Percentiles rank a stretch among this genome's conserved stretches.
These are phyloP conservation scores for Eucalyptus lansdowneana DNA, from an alignment of 345 rosid genomes.

Conservation along the genomic window DNA sequence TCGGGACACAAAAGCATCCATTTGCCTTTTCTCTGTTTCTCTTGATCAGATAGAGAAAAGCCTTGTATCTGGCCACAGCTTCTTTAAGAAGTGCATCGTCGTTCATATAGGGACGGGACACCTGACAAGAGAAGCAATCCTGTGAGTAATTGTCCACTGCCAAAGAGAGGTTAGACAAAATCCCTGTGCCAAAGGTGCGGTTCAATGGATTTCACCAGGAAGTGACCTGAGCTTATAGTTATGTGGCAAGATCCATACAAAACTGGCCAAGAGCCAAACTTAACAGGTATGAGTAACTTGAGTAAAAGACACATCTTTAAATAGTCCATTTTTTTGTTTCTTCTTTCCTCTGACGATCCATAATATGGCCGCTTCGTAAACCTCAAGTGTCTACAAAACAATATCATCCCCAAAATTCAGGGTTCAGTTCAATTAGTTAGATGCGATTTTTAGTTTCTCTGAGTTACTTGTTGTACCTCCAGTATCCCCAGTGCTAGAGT, in stretches of 20 bases:
- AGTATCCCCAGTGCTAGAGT: background rate
- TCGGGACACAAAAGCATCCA: constrained; percentile 69
- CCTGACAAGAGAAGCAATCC: constrained; percentile 22
- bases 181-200: background rate
- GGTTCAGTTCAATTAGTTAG: background rate
- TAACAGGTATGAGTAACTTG: background rate
- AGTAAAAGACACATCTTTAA: background rate
- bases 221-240: background rate
- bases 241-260: background rate
- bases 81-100: constrained; percentile 48
- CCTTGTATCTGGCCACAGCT: constrained; percentile 84
- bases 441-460: background rate
- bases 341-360: background rate
- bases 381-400: background rate
- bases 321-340: background rate
- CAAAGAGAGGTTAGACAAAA: background rate
- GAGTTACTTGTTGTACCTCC: background rate
- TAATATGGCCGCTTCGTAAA: background rate
- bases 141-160: background rate
- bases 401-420: background rate
- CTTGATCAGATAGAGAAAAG: constrained; percentile 65
- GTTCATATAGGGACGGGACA: constrained; percentile 41
- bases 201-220: background rate
- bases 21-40: constrained; percentile 42
- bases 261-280: background rate